Evolutionary conservation across 345 rosid genomes (phyloP).

Genomic region (Laguncularia racemosa): DNA sequence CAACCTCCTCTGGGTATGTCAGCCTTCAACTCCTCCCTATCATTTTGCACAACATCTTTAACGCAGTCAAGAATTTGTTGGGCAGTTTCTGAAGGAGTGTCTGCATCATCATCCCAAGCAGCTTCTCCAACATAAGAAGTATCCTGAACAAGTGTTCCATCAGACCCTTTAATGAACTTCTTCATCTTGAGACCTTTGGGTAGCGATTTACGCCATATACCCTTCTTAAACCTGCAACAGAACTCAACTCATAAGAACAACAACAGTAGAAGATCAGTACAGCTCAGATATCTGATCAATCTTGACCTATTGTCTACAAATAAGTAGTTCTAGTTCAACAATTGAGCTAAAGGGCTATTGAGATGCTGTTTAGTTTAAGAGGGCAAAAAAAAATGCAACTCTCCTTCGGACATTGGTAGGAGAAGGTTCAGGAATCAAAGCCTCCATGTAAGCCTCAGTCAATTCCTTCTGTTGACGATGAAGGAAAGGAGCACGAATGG

Average conservation of each 20-base stretch:
- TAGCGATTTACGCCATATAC: conserved; percentile 75
- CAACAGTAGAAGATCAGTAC: background rate
- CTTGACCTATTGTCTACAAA: background rate
- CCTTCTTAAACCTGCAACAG: conserved; percentile 67
- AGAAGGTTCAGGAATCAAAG: conserved; percentile 92
- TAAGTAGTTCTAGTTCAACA: background rate
- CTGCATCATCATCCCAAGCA: conserved; percentile 79
- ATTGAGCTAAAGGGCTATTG: background rate
- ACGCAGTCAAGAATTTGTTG: conserved; percentile 50
- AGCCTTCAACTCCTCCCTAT: conserved; percentile 56
- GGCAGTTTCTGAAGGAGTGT: conserved; percentile 40
- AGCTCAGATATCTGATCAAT: background rate
- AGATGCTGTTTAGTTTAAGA: conserved; percentile 1
- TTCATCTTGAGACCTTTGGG: conserved; percentile 89
- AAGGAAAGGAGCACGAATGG: conserved; percentile 55
- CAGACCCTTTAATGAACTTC: conserved; percentile 66
- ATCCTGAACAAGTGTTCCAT: conserved; percentile 76
- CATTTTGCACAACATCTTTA: conserved; percentile 43
- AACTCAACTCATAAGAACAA: background rate
- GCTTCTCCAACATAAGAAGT: conserved; percentile 83
- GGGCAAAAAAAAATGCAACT: conserved; percentile 9
- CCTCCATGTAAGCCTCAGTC: conserved; percentile 91
- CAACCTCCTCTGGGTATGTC: conserved; percentile 65
- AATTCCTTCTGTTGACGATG: conserved; percentile 58
- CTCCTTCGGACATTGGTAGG: conserved; percentile 68